Evolutionary conservation across 805 yeast species (phyloP), one percentile per base, ranked within the genome.

Genomic region (Starmerella powellii): DNA sequence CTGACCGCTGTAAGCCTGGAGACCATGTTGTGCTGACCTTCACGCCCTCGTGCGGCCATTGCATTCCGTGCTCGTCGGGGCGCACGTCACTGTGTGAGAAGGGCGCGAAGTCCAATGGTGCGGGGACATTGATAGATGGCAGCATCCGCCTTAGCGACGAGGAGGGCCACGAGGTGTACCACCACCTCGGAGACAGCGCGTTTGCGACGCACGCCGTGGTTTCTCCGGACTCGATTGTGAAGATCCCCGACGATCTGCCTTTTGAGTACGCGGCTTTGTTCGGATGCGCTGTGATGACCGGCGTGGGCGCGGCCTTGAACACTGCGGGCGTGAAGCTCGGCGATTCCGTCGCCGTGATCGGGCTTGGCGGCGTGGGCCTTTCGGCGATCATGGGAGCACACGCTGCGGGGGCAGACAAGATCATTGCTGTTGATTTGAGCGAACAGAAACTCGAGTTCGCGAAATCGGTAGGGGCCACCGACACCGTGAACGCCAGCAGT

Each of bases 211-310:
- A 91, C 63, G 88, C 98, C 11, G 97, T 91, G 45, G 94, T 91
- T 33, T 95, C 97, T 31, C 97, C 93, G 61, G 91, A 91, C 45
- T 86, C 96, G 11, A 83, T 91, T 37, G 98, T 87, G 46, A 91
- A 94, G 18, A 84, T 91, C 53, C 77, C 85, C 61, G 78, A 80
- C 46, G 65, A 73, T 49, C 95, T 94, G 44, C 81, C 85, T 46
- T 71, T 77, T 62, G 94, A 85, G 60, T 76, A 81, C 60, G 82
- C 88, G 31, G 86, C 96, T 67, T 66, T 91, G 61, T 73, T 91
- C 56, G 98, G 97, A 37, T 91, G 98, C 63, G 98, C 97, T 70
- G 84, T 91, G 57, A 87, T 97, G 44, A 91, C 98, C 41, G 97
- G 98, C 51, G 86, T 82, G 61, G 98, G 98, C 64, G 95, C 97